Percentiles rank a stretch among this genome's conserved stretches.
phyloP scores from a whole-genome alignment of 1,284 basidiomycete genomes.

The Polyporus tsugae region DNA sequence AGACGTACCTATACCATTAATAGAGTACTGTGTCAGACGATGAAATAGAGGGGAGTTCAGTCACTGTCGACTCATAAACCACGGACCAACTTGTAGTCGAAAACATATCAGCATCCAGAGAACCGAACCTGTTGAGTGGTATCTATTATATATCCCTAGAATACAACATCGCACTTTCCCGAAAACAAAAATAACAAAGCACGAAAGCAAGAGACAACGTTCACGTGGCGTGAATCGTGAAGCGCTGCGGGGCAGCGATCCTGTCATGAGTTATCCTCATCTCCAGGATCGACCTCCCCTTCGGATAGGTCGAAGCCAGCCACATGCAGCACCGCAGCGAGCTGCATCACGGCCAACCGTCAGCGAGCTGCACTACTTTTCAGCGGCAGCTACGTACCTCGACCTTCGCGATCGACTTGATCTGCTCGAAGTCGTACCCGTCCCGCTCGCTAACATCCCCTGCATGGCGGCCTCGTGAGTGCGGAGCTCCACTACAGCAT shows the following conservation, averaged over 20 bases:
- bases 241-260: background rate
- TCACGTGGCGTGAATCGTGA: background rate
- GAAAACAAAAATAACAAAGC: background rate
- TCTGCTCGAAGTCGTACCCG: constrained; percentile 84
- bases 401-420: constrained; percentile 86
- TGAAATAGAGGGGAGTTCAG: background rate
- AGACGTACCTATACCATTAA: background rate
- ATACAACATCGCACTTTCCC: background rate
- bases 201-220: background rate
- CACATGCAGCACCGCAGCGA: constrained; percentile 5
- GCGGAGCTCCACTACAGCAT: background rate
- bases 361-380: background rate
- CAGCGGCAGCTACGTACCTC: constrained; percentile 54
- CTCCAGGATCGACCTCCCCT: background rate
- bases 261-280: background rate
- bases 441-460: constrained; percentile 80
- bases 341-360: background rate
- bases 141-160: background rate
- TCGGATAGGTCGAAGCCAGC: constrained; percentile 6
- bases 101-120: background rate
- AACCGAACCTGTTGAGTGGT: background rate
- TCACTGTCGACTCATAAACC: background rate
- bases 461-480: constrained; percentile 33
- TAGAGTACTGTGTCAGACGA: background rate
- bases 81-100: background rate